These are phyloP conservation scores for Eurotiales sp. DNA, from an alignment of 2,329 filamentous ascomycete species.

Conservation along the genomic window DNA sequence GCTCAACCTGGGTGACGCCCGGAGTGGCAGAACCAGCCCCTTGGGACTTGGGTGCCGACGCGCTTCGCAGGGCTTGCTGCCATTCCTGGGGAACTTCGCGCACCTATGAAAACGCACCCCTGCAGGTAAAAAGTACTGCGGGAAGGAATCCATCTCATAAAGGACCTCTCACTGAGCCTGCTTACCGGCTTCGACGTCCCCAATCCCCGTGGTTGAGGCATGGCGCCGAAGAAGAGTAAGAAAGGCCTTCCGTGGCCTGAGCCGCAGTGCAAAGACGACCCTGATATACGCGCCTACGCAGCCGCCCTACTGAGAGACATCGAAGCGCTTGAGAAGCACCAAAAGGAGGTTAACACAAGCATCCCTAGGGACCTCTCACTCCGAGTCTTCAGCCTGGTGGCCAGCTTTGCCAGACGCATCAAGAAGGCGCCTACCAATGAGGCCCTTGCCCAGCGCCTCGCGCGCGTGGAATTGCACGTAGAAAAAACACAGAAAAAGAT, in stretches of 20 bases:
- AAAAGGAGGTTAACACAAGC: neutral
- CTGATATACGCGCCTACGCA: conserved; percentile 3
- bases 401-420: neutral
- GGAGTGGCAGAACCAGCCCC: neutral
- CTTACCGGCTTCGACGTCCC: too few relatives aligned
- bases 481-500: too few relatives aligned
- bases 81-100: neutral
- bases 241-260: neutral
- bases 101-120: too few relatives aligned
- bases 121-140: too few relatives aligned
- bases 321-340: neutral
- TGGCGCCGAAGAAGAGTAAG: too few relatives aligned
- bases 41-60: neutral
- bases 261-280: neutral
- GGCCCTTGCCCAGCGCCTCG: neutral
- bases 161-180: too few relatives aligned
- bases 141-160: too few relatives aligned
- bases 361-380: neutral
- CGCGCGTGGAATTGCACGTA: neutral
- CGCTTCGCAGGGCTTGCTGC: neutral
- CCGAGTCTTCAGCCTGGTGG: neutral
- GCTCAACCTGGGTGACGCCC: neutral
- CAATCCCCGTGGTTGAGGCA: too few relatives aligned
- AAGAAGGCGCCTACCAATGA: neutral
- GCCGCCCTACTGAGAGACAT: neutral